These are phyloP conservation scores for Centaurea solstitialis DNA, from an alignment of 129 eudicot species.

Conservation along the genomic window DNA sequence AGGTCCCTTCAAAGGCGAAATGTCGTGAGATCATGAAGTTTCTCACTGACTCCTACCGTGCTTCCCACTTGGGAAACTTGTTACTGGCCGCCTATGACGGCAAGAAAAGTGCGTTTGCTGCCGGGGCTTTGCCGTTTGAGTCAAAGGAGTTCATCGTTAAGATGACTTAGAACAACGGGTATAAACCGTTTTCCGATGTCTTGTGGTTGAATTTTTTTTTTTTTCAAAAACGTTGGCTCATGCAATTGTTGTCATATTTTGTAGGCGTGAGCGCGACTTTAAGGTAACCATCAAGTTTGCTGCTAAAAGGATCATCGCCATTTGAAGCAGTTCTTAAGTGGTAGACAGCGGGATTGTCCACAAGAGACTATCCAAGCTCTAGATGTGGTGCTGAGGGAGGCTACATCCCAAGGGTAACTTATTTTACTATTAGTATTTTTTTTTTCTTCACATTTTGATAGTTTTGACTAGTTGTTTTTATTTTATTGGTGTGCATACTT, in stretches of 20 bases:
- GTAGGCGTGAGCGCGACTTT: slow-evolving; percentile 56
- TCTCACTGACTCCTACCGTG: slow-evolving; percentile 28
- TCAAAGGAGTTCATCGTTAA: slow-evolving; percentile 66
- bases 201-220: background rate
- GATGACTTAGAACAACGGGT: slow-evolving; percentile 38
- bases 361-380: slow-evolving; percentile 81
- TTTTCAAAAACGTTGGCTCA: background rate
- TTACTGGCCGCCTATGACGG: slow-evolving; percentile 83
- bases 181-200: background rate
- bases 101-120: slow-evolving; percentile 64
- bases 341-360: slow-evolving; percentile 58
- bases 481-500: background rate
- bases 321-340: slow-evolving; percentile 41
- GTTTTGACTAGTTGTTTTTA: too few species aligned
- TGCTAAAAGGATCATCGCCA: slow-evolving; percentile 51
- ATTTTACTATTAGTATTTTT: too few species aligned
- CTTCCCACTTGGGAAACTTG: slow-evolving; percentile 51
- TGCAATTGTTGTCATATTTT: background rate
- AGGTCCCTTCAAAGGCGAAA: slow-evolving; percentile 57
- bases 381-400: slow-evolving; percentile 72
- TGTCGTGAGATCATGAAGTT: slow-evolving; percentile 50
- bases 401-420: slow-evolving; percentile 41
- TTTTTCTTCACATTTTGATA: background rate
- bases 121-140: slow-evolving; percentile 62
- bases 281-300: slow-evolving; percentile 73